Evolutionary conservation across 2,329 filamentous ascomycete species (phyloP), one percentile per base, ranked within the genome.

Genomic region (Neofusicoccum ribis): DNA sequence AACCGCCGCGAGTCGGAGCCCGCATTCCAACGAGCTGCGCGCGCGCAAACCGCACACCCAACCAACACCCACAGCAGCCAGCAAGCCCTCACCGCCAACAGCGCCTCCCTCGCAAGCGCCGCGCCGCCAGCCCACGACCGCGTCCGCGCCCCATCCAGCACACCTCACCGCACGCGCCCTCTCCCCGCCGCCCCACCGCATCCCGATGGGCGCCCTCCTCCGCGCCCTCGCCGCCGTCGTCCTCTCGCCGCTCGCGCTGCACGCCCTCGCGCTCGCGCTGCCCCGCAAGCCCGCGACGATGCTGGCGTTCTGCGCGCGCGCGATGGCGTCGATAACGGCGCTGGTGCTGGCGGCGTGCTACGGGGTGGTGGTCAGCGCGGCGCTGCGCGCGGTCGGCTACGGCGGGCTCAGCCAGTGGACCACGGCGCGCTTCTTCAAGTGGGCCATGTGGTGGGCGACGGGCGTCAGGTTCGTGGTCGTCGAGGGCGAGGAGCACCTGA

Each of bases 401-500:
- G 88, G 88, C 66, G 88, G 90, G 64, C 86, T 92, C 69, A 87
- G 91, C 34, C 95, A 98, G 83, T 98, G 93, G 92, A 88, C 91
- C 44, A 88, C 88, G 9, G 95, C 83, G 7, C 87, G 93, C 67
- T 80, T 84, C 68, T 98, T 97, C 84, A 91, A 93, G 77, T 91
- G 87, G 80, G 76, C 86, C 70, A 96, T 97, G 90, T 84, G 84
- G 70, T 77, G 85, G 51, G 85, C 87, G 54, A 93, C 92, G 0
- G 94, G 94, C 67, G 84, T 97, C 56, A 85, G 83, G 66, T 97
- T 98, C 75, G 79, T 84, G 67, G 80, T 97, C 58, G 85, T 89
- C 50, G 92, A 93, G 70, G 65, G 64, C 14, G 63, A 67, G 31
- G 65, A 64, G 52, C 37, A 66, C 36, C 31, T 68, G 54, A 23